Base-by-base conservation (phyloP, 371 early-diverging fungal species). In the Mortierella sp. region DNA sequence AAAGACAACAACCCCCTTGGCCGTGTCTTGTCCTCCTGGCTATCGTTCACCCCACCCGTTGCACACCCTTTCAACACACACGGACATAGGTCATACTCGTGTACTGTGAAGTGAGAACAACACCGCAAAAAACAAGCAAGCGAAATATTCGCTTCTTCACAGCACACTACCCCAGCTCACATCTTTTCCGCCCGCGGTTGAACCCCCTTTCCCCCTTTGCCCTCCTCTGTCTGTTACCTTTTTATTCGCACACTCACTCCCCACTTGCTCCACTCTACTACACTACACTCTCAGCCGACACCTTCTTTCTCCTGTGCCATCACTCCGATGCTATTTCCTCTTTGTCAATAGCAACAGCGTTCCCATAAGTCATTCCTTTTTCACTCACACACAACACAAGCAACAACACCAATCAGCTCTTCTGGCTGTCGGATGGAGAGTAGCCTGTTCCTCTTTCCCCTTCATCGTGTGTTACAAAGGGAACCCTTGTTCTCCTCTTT, bases 171-270 rank as follows among this genome's bases (percentile, higher is more conserved):
- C 58, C 58, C n/a, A 57, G 28, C 34, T 16, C 63, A 55, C n/a
- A 24, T 4, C 28, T 31, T 24, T 24, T 68, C 68, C 21, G 24
- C 68, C 42, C 68, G 68, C 68, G 68, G 68, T 68, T 68, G 68
- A 68, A 68, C 68, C 68, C 65, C 42, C n/a, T 42, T 68, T 68
- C 38, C 65, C 24, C 42, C 68, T 60, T 28, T 7, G 9, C 28
- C 68, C 34, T 34, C 6, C 19, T 19, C 63, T 34, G 6, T 26
- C 63, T 16, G 63, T 34, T 34, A 16, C 58, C 28, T 31, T 34
- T 63, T 63, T 16, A 21, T 68, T 68, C 68, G 68, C 68, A 38
- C 42, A 38, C 68, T 63, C n/a, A n/a, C n/a, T n/a, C n/a, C 14
- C 13, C 31, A 8, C 34, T 16, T 14, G 16, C 19, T 28, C 31